Evolutionary conservation across 495 filamentous ascomycete species (phyloP), one percentile per base, ranked within the genome.

Genomic region (Lasiosphaeriaceae sp.): DNA sequence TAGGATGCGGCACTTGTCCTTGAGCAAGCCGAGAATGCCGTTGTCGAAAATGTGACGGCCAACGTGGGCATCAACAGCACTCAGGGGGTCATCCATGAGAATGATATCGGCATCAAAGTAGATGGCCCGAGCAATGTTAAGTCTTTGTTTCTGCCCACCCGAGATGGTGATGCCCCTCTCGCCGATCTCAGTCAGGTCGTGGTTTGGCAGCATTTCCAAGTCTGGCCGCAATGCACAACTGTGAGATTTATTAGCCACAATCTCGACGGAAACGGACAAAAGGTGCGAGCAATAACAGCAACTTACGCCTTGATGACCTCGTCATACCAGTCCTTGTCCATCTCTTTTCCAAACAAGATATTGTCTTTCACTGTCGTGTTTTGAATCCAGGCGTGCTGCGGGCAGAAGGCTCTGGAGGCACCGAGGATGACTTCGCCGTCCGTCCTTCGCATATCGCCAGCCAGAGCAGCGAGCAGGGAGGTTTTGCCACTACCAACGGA

Each of bases 311-410:
- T 70, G 52, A 83, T 66, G 16, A 84, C 80, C 14, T 81, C 70
- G n/a, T 77, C 66, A 56, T 89, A 88, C 88, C 87, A 90, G 0
- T 71, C 62, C 23, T 67, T 71, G 43, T 90, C 75, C 75, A 84
- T 84, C 0, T 91, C 83, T 62, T 88, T 90, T 2, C 93, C 93
- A 62, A 98, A 97, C 1, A 95, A 66, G 54, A 98, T 94, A 61
- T 98, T 98, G 51, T 96, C 81, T 55, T 80, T 84, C 5, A 97
- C 86, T 14, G 86, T 87, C 0, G 90, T 77, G 63, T 97, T 98
- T 64, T 97, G 92, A 47, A 98, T 97, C 94, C 94, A 98, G 3
- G 94, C 89, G 65, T 94, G 96, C 64, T 98, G 94, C 0, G 94
- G 91, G 62, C 94, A 98, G 62, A 95, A 96, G 0, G 92, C 89